Evolutionary conservation across 2,329 filamentous ascomycete species (phyloP).

Genomic region (Pseudogymnoascus sp.): DNA sequence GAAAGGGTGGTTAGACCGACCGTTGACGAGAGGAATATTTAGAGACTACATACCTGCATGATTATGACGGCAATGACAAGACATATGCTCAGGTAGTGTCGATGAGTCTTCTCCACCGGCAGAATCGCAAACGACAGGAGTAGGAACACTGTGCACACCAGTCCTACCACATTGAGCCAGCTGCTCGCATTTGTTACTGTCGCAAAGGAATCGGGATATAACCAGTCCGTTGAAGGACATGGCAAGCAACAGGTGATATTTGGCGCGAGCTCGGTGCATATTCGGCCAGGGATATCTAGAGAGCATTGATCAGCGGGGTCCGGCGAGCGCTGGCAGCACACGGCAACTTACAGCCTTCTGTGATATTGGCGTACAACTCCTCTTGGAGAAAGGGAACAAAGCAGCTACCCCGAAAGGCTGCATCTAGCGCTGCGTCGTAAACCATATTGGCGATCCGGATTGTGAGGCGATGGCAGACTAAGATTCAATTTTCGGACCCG

Average conservation of each 20-base stretch:
- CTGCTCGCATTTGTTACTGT: slow-evolving; percentile 61
- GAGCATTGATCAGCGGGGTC: slow-evolving; percentile 17
- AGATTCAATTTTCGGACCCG: slow-evolving; percentile 3
- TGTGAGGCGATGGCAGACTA: neutral
- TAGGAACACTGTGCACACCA: slow-evolving; percentile 66
- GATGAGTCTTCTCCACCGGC: slow-evolving; percentile 80
- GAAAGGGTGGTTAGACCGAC: slow-evolving; percentile 20
- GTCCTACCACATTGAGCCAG: slow-evolving; percentile 72
- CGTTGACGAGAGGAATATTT: slow-evolving; percentile 5
- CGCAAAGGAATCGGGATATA: slow-evolving; percentile 53
- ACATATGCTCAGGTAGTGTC: slow-evolving; percentile 89
- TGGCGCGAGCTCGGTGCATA: slow-evolving; percentile 44
- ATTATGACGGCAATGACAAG: slow-evolving; percentile 67
- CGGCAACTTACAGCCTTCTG: neutral
- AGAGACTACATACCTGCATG: slow-evolving; percentile 61
- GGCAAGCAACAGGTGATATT: slow-evolving; percentile 73
- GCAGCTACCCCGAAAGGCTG: slow-evolving; percentile 43
- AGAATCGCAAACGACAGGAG: slow-evolving; percentile 72
- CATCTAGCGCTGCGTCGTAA: neutral
- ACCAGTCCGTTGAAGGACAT: slow-evolving; percentile 79
- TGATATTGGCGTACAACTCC: neutral
- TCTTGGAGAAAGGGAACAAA: slow-evolving; percentile 63
- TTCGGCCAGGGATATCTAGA: slow-evolving; percentile 46
- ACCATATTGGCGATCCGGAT: neutral
- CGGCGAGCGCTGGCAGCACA: neutral